These are phyloP conservation scores for Pleurotus eryngii DNA, from an alignment of 768 basidiomycete species.

Conservation along the genomic window DNA sequence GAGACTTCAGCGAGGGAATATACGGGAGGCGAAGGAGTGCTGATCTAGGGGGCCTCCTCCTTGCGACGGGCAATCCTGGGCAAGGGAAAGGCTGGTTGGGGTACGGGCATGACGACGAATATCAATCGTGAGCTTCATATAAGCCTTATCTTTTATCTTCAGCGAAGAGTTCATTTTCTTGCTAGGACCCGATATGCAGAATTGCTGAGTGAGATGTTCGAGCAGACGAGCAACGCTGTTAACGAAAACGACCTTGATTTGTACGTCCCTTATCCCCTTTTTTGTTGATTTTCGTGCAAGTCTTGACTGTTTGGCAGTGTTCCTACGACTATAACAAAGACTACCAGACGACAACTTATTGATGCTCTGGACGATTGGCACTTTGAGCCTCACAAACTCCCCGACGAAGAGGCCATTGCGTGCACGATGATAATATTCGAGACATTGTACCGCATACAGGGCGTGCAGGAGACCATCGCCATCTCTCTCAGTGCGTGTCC, in stretches of 20 bases:
- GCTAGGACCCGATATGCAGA: slow-evolving; percentile 69
- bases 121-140: slow-evolving; percentile 15
- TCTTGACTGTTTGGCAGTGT: slow-evolving; percentile 35
- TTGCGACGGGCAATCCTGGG: slow-evolving; percentile 63
- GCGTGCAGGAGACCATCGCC: slow-evolving; percentile 57
- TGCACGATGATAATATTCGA: slow-evolving; percentile 89
- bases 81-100: slow-evolving; percentile 71
- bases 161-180: slow-evolving; percentile 12
- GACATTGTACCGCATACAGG: slow-evolving; percentile 74
- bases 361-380: slow-evolving; percentile 73
- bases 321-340: slow-evolving; percentile 42
- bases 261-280: slow-evolving; percentile 29
- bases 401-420: slow-evolving; percentile 76
- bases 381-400: slow-evolving; percentile 85
- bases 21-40: slow-evolving; percentile 65
- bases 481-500: slow-evolving; percentile 54
- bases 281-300: not conserved
- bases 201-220: slow-evolving; percentile 80
- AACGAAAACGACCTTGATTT: slow-evolving; percentile 45
- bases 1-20: slow-evolving; percentile 12
- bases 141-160: not conserved
- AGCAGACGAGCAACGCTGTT: slow-evolving; percentile 71
- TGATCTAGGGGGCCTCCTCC: slow-evolving; percentile 84
- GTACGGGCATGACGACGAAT: slow-evolving; percentile 29
- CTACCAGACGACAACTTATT: slow-evolving; percentile 62